Evolutionary conservation across 768 basidiomycete genomes (phyloP).

Genomic region (Serpula lacrymans): DNA sequence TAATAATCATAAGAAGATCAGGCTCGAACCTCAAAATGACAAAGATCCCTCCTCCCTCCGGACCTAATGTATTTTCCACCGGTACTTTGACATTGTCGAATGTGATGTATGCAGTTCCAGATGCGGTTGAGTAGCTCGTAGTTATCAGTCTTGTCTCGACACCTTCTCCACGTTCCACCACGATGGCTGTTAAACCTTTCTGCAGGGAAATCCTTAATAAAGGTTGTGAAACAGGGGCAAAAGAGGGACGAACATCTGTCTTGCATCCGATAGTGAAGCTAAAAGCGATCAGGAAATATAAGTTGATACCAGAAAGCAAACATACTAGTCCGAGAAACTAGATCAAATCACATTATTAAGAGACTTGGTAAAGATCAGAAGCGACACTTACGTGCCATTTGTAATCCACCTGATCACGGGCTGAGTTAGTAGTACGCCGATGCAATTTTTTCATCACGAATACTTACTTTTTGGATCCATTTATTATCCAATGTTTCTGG

Average conservation of each 20-base stretch:
- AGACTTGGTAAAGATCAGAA: neutral
- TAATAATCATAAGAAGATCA: neutral
- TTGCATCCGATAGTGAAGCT: slow-evolving; percentile 73
- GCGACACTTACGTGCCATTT: slow-evolving; percentile 51
- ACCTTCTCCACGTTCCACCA: slow-evolving; percentile 79
- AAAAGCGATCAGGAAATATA: slow-evolving; percentile 20
- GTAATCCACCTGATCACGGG: slow-evolving; percentile 90
- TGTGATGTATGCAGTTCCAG: slow-evolving; percentile 76
- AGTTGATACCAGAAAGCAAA: neutral
- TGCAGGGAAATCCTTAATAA: slow-evolving; percentile 18
- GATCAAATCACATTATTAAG: neutral
- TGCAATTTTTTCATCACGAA: too few relatives aligned
- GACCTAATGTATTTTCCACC: slow-evolving; percentile 78
- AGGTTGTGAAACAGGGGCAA: slow-evolving; percentile 7
- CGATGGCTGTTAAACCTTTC: slow-evolving; percentile 78
- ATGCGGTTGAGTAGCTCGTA: slow-evolving; percentile 74
- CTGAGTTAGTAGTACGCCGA: too few relatives aligned
- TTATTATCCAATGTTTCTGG: slow-evolving; percentile 80
- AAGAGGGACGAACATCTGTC: slow-evolving; percentile 40
- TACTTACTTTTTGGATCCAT: slow-evolving; percentile 45
- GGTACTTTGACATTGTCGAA: slow-evolving; percentile 85
- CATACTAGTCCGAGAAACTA: slow-evolving; percentile 34
- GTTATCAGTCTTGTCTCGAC: slow-evolving; percentile 85
- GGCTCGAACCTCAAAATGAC: slow-evolving; percentile 45
- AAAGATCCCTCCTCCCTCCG: slow-evolving; percentile 68